phyloP scores from a whole-genome alignment of 192 early-diverging fungal species.

The Entrophospora sp. region DNA sequence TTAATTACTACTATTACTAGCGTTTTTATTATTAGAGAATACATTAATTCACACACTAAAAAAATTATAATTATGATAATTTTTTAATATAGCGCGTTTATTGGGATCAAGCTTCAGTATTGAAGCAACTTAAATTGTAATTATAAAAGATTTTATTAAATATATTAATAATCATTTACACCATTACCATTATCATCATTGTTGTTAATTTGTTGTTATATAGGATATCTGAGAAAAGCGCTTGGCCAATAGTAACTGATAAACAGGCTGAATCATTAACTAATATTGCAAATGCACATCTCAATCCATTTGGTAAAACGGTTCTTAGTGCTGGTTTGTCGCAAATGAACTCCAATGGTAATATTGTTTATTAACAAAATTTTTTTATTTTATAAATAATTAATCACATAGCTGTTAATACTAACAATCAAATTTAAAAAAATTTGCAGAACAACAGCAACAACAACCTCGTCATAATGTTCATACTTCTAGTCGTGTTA shows the following conservation, averaged over 20 bases:
- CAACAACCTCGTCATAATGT: background rate
- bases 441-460: background rate
- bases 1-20: background rate
- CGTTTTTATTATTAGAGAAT: too few species aligned
- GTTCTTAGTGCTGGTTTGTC: slow-evolving; percentile 15
- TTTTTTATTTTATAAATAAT: background rate
- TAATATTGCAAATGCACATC: slow-evolving; percentile 21
- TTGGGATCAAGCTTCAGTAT: slow-evolving; percentile 20
- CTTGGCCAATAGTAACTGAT: slow-evolving; percentile 34
- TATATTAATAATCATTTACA: too few species aligned
- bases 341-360: slow-evolving; percentile 4
- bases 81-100: slow-evolving; percentile 11
- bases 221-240: slow-evolving; percentile 11
- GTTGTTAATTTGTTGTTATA: background rate
- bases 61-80: background rate
- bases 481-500: slow-evolving; percentile 18
- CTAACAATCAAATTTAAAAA: background rate
- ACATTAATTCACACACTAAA: too few species aligned
- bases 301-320: slow-evolving; percentile 31
- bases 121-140: slow-evolving; percentile 20
- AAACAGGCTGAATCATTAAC: slow-evolving; percentile 29
- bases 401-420: too few species aligned
- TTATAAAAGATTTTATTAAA: background rate
- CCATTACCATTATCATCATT: too few species aligned
- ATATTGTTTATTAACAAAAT: background rate